phyloP scores from a whole-genome alignment of 768 basidiomycete genomes.

The Lentinula edodes region DNA sequence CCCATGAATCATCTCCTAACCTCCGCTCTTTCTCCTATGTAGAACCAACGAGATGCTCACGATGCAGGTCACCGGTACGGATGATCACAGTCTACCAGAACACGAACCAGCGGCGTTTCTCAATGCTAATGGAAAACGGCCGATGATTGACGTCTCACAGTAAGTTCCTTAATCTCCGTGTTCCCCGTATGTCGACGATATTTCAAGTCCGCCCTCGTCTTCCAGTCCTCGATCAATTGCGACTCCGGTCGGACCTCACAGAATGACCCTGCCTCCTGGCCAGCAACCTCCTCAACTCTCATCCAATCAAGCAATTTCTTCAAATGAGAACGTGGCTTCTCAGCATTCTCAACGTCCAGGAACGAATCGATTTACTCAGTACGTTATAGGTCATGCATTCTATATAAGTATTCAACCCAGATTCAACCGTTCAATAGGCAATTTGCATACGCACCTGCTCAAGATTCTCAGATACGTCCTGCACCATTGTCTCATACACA shows the following conservation, averaged over 20 bases:
- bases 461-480: constrained; percentile 33
- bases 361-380: constrained; percentile 49
- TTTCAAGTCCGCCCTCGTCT: constrained; percentile 24
- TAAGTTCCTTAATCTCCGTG: constrained; percentile 19
- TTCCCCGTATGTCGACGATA: constrained; percentile 6
- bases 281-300: constrained; percentile 46
- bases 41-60: constrained; percentile 48
- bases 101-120: constrained; percentile 27
- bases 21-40: constrained; percentile 4
- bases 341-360: constrained; percentile 33
- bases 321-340: background rate
- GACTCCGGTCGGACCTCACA: constrained; percentile 53
- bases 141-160: constrained; percentile 41
- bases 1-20: constrained; percentile 1
- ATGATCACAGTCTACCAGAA: constrained; percentile 14
- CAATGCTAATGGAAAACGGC: constrained; percentile 66
- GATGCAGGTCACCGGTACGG: constrained; percentile 37
- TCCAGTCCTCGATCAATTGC: constrained; percentile 50
- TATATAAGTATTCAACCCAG: background rate
- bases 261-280: constrained; percentile 63
- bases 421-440: constrained; percentile 35
- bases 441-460: constrained; percentile 57
- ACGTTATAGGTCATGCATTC: constrained; percentile 12
- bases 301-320: constrained; percentile 12
- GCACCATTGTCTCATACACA: constrained; percentile 35